Evolutionary conservation across 2,329 filamentous ascomycete species (phyloP).

Genomic region (Epichloe elymi): DNA sequence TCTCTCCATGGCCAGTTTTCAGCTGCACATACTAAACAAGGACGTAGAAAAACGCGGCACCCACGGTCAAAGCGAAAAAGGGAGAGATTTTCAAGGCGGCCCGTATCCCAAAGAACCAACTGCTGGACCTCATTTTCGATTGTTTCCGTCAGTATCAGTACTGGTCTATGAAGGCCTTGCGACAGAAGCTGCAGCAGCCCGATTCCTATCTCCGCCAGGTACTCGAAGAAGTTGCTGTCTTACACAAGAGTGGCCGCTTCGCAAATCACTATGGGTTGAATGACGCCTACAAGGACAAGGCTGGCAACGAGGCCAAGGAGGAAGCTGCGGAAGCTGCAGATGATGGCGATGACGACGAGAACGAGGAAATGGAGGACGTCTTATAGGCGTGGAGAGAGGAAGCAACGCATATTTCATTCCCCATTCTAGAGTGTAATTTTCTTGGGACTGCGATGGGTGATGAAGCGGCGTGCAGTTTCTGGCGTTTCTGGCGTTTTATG

Average conservation of each 20-base stretch:
- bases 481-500: background rate
- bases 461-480: background rate
- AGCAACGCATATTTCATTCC: too few species aligned
- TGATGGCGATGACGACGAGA: conserved; percentile 53
- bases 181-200: conserved; percentile 66
- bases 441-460: background rate
- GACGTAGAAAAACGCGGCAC: conserved; percentile 37
- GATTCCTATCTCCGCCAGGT: conserved; percentile 85
- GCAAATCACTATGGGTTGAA: conserved; percentile 77
- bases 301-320: conserved; percentile 33
- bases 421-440: background rate
- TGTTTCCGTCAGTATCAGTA: conserved; percentile 80
- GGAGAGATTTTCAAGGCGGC: conserved; percentile 67
- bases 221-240: conserved; percentile 66
- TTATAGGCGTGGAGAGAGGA: conserved; percentile 16
- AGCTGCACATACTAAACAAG: background rate
- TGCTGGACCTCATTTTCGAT: conserved; percentile 72
- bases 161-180: conserved; percentile 86
- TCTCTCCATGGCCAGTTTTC: background rate
- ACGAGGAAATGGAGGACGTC: conserved; percentile 74
- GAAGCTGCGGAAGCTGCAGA: conserved; percentile 43
- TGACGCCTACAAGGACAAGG: conserved; percentile 34
- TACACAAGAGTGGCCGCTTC: conserved; percentile 74
- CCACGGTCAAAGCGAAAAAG: conserved; percentile 43
- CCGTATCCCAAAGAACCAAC: conserved; percentile 77